Base-by-base conservation (phyloP, 495 filamentous ascomycete genomes). In the Evansstolkia leycettana region DNA sequence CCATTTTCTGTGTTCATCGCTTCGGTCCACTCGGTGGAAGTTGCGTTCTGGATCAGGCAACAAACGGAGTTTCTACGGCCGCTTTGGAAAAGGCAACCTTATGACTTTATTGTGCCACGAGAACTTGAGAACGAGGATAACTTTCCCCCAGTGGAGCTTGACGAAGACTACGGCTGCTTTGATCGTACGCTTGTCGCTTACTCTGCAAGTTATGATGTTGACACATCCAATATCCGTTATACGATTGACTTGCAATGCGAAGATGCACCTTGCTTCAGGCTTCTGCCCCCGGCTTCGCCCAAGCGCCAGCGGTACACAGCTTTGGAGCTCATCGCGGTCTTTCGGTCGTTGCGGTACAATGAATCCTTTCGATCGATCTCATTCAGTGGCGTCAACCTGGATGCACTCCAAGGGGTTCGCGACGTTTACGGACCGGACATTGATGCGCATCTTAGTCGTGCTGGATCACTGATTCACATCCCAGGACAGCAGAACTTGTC, bases 331-430 rank as follows among this genome's bases (percentile, higher is more conserved):
- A 63, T 98, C 26, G 86, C 90, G 2, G 73, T 95, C 16, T 72
- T 94, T 66, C 74, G 89, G 13, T 74, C 90, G 5, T 60, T 98
- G 32, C 73, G 90, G 24, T 98, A 93, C 59, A 95, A 95, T 47
- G 85, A 94, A 51, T 82, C 75, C 10, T 95, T 95, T 54, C 69
- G 69, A 34, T 80, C 84, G 1, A 72, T 98, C 25, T 94, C 86
- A 1, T 94, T 95, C 53, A 60, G 68, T 10, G 75, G 79, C 17
- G 72, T 93, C 31, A 75, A 70, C 40, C 67, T 98, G 7, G 78
- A 85, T 41, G 46, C 56, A 23, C 51, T 88, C 17, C 78, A 83
- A 42, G 67, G 69, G 6, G 43, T 79, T 13, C 55, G 61, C 31
- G 82, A 88, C 52, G 20, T 48, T 3, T 63, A 73, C 46, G 82